phyloP scores from a whole-genome alignment of 345 rosid genomes.

The Sisymbrium altissimum region DNA sequence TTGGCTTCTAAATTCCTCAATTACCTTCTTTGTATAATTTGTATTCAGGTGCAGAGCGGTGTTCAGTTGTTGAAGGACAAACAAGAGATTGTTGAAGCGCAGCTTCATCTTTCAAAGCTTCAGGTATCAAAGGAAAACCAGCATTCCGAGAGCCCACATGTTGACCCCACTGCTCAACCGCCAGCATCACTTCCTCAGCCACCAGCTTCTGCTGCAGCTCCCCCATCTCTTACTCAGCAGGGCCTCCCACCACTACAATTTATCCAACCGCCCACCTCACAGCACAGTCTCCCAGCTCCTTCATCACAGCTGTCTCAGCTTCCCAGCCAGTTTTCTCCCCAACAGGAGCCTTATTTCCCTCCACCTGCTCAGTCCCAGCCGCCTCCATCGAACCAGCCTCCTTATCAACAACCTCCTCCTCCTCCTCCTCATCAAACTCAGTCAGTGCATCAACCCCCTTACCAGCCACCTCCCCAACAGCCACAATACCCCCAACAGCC shows the following conservation, averaged over 20 bases:
- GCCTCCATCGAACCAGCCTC: constrained; percentile 47
- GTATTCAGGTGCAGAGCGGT: constrained; percentile 70
- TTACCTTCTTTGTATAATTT: background rate
- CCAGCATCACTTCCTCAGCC: constrained; percentile 36
- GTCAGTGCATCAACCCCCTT: constrained; percentile 66
- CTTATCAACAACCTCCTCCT: constrained; percentile 51
- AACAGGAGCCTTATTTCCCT: constrained; percentile 61
- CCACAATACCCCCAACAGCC: constrained; percentile 59
- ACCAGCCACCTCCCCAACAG: constrained; percentile 57
- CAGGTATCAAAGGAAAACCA: constrained; percentile 53
- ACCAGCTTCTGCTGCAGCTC: constrained; percentile 37
- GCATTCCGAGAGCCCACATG: constrained; percentile 44
- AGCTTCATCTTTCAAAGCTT: constrained; percentile 57
- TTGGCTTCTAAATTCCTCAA: background rate
- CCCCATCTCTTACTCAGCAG: constrained; percentile 47
- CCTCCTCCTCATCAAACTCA: constrained; percentile 38
- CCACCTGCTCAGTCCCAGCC: constrained; percentile 63
- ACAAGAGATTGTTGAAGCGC: constrained; percentile 68
- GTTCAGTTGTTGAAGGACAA: constrained; percentile 69
- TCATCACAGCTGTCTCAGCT: constrained; percentile 50
- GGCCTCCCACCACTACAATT: constrained; percentile 41
- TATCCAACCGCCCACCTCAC: constrained; percentile 37
- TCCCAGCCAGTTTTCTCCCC: constrained; percentile 67
- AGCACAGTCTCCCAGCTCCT: constrained; percentile 49
- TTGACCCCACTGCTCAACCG: constrained; percentile 54